Evolutionary conservation across 1,139 yeast species (phyloP).

Genomic region (Nadsonia starkeyi-henricii): DNA sequence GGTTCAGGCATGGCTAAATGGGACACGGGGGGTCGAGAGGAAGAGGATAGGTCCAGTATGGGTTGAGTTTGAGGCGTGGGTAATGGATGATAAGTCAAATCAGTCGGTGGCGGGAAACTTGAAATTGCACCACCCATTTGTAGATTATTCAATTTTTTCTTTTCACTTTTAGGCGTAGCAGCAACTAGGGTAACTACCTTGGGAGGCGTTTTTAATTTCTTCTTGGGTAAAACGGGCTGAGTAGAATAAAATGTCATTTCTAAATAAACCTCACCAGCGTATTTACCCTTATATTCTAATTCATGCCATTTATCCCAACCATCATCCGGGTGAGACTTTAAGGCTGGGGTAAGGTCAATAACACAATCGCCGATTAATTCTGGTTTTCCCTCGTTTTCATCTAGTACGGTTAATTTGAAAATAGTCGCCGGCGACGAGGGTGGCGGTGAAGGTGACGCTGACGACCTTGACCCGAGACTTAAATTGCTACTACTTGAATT

Average conservation of each 20-base stretch:
- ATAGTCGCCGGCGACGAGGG: conserved; percentile 10
- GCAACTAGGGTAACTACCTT: no score
- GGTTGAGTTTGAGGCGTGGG: not conserved
- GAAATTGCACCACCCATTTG: no score
- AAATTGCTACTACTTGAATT: not conserved
- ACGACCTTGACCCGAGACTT: no score
- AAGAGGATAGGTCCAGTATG: not conserved
- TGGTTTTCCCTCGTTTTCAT: conserved; percentile 77
- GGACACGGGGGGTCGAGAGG: not conserved
- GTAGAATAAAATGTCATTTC: conserved; percentile 84
- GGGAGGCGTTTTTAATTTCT: no score
- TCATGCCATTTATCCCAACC: conserved; percentile 86
- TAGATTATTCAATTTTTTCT: no score
- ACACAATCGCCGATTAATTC: conserved; percentile 74
- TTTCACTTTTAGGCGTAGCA: no score
- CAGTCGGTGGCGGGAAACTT: no score
- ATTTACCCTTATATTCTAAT: conserved; percentile 48
- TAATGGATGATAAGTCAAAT: not conserved
- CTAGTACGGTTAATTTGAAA: conserved; percentile 62
- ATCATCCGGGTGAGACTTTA: conserved; percentile 43
- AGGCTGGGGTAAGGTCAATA: conserved; percentile 62
- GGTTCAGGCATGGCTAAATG: no score
- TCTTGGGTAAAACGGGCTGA: conserved; percentile 16
- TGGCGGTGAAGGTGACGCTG: not conserved
- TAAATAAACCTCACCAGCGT: conserved; percentile 79